These are phyloP conservation scores for Ambrosia hybrid DNA, from an alignment of 140 eudicot species.

Conservation along the genomic window DNA sequence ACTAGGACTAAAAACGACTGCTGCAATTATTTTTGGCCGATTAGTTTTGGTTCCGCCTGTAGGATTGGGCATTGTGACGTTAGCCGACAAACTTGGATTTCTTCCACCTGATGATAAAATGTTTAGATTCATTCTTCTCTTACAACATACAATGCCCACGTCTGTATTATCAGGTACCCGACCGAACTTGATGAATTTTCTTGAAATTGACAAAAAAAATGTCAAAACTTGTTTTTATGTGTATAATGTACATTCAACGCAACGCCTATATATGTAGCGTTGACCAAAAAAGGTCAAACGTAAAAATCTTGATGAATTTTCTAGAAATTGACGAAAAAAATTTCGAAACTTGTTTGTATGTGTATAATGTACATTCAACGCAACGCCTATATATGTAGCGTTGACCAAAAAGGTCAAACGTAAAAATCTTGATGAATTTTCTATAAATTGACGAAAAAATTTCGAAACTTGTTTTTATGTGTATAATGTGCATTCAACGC, in stretches of 20 bases:
- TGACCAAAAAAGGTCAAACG: too few relatives aligned
- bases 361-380: too few relatives aligned
- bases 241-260: neutral
- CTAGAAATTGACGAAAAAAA: neutral
- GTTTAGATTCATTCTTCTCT: conserved; percentile 90
- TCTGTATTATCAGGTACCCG: conserved; percentile 85
- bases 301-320: neutral
- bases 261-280: neutral
- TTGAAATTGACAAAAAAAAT: neutral
- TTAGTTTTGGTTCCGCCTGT: conserved; percentile 76
- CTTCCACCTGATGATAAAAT: conserved; percentile 85
- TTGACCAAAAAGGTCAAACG: too few relatives aligned
- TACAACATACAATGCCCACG: conserved; percentile 96
- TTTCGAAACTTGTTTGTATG: neutral
- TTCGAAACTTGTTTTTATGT: too few relatives aligned
- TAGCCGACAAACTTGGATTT: conserved; percentile 86
- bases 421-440: too few relatives aligned
- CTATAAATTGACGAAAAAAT: too few relatives aligned
- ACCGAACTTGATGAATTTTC: neutral
- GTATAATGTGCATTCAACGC: too few relatives aligned
- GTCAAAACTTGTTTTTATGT: neutral
- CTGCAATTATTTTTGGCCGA: conserved; percentile 76
- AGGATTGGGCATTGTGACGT: conserved; percentile 75
- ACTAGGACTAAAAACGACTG: conserved; percentile 79
- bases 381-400: too few relatives aligned